These are phyloP conservation scores for Linnemannia elongata DNA, from an alignment of 192 early-diverging fungal genomes.

Conservation along the genomic window DNA sequence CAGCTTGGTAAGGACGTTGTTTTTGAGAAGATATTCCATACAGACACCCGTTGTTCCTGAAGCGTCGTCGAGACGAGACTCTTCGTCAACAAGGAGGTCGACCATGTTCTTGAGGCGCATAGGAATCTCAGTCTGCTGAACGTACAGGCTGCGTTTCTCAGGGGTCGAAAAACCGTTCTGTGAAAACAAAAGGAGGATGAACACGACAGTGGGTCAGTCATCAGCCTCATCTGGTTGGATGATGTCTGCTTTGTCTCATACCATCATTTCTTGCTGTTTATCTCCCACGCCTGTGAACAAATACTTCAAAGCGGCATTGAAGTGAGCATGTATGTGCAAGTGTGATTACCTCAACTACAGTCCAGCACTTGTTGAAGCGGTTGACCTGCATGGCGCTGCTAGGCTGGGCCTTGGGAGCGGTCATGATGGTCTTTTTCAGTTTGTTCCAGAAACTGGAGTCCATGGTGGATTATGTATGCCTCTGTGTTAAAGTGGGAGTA, in stretches of 20 bases:
- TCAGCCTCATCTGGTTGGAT: conserved; percentile 1
- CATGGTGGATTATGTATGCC: conserved; percentile 20
- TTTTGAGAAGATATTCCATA: conserved; percentile 91
- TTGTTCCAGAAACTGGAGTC: conserved; percentile 54
- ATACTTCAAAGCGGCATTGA: not conserved
- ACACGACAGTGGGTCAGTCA: not conserved
- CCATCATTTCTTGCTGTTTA: not conserved
- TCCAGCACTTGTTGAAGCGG: conserved; percentile 82
- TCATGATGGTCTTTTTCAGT: conserved; percentile 67
- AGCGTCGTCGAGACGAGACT: conserved; percentile 78
- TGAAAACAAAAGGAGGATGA: not conserved
- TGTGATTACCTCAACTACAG: conserved; percentile 66
- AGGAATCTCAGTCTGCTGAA: conserved; percentile 85
- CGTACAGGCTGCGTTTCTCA: conserved; percentile 56
- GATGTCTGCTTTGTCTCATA: not conserved
- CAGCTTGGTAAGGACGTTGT: conserved; percentile 83
- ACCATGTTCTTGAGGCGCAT: conserved; percentile 83
- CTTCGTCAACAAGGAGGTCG: conserved; percentile 91
- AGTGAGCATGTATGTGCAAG: not conserved
- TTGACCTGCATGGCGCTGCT: conserved; percentile 72
- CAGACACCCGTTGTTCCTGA: conserved; percentile 80
- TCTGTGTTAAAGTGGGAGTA: not conserved
- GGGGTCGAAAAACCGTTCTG: conserved; percentile 47
- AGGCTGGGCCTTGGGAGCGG: conserved; percentile 70
- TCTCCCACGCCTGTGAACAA: not conserved